Evolutionary conservation across 1,284 basidiomycete genomes (phyloP), one percentile per base, ranked within the genome.

Genomic region (Austroboletus niveus): DNA sequence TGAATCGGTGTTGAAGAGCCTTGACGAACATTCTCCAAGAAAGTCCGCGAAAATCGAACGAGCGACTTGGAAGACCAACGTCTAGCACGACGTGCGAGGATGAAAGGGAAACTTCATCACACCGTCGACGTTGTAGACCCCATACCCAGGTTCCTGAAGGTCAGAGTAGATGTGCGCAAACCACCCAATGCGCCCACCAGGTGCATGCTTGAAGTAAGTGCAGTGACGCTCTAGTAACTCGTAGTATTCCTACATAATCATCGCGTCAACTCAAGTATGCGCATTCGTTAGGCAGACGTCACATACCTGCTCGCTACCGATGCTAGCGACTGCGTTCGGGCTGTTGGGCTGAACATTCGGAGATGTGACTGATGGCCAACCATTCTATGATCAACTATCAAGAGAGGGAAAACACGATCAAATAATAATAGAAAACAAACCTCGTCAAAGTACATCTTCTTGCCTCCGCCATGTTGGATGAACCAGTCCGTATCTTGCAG

Each of bases 141-240:
- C 85, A 59, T 87, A 87, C 15, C 85, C 85, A 17, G 80, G 80
- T 59, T 85, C 83, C 64, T 81, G 75, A 52, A 67, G 56, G 60
- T 89, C 85, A 3, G 80, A 80, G 61, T 87, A 89, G 45, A 89
- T 82, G 61, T 89, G 87, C 41, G 83, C 83, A 61, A 91, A 91
- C 88, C 88, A 90, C 11, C 87, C 89, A 22, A 89, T 71, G 29
- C 85, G 84, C 15, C 85, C 85, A 17, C 15, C 9, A n/a, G 36
- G 36, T 27, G 79, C 77, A 0, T 59, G 61, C 68, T 89, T 88
- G 60, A 88, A 74, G 60, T 80, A 75, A 9, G 70, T 60, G 59
- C 87, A 89, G 52, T 84, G 75, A 4, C 70, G 63, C 57, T 89
- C 84, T 15, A 89, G 77, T 10, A 89, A 66, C 14, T 69, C 66